A percentile compares a stretch with the other conserved stretches of the same genome.
Evolutionary conservation across 345 rosid genomes (phyloP).

Genomic region (Salix viminalis): DNA sequence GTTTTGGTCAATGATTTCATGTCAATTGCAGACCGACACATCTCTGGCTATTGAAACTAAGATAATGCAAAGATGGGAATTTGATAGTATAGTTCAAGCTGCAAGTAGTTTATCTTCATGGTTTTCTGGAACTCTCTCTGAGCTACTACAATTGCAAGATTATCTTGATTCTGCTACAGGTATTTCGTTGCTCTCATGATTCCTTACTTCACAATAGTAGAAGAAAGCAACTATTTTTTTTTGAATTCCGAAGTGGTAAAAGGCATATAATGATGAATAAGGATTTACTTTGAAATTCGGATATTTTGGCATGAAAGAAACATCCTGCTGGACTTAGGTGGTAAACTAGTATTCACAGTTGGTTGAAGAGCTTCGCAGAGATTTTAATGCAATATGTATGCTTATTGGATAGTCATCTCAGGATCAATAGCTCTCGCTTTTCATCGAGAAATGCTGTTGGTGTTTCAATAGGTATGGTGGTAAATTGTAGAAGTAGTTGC

Average conservation of each 20-base stretch:
- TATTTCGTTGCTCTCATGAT: conserved; percentile 21
- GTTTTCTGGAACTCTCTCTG: conserved; percentile 71
- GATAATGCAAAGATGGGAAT: conserved; percentile 94
- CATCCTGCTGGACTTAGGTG: not conserved
- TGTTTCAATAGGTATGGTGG: not conserved
- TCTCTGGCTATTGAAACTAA: conserved; percentile 87
- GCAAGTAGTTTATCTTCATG: conserved; percentile 54
- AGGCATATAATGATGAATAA: not conserved
- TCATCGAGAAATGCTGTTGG: not conserved
- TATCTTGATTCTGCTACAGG: conserved; percentile 59
- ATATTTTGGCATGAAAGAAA: not conserved
- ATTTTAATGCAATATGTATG: not conserved
- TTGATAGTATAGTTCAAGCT: conserved; percentile 84
- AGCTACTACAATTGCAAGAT: conserved; percentile 46
- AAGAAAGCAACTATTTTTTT: not conserved
- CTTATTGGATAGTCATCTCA: not conserved
- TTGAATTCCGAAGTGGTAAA: conserved; percentile 1
- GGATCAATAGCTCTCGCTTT: not conserved
- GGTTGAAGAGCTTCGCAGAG: not conserved
- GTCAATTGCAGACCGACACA: conserved; percentile 73
- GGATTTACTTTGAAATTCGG: not conserved
- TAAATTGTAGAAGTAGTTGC: not conserved
- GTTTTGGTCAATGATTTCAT: conserved; percentile 25
- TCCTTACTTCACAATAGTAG: not conserved
- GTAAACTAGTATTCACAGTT: not conserved